Base-by-base conservation (phyloP, 2,329 filamentous ascomycete genomes). In the Aspergillus ochraceoroseus region DNA sequence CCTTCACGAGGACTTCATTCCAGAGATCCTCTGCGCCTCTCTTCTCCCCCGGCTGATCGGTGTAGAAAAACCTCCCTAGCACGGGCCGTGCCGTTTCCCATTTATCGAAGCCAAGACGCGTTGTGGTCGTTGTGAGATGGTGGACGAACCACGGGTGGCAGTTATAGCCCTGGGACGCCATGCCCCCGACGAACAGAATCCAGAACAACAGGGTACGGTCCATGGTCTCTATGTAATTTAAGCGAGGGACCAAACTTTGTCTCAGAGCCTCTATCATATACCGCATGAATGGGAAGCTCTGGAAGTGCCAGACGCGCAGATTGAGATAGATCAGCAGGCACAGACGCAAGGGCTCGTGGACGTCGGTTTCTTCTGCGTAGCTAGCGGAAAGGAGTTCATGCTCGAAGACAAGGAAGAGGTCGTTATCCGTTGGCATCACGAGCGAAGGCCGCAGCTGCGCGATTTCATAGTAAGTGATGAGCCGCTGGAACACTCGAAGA, bases 381-480 rank as follows among this genome's bases (percentile, higher is more conserved):
- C 20, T 17, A 5, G 14, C 27, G 4, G 32, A 35, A 7, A 35
- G 32, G 4, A 35, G 32, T 11, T 27, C 20, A 8, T 35, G 32
- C 22, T 35, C 32, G 32, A 35, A 15, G 13, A 35, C 40, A 2
- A 51, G 32, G 14, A 53, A 45, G 17, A 44, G 41, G 23, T 51
- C 48, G 29, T 53, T 51, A 18, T 51, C 50, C 14, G 47, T 48
- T n/a, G 48, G 43, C 32, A 46, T 46, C 14, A 48, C 28, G 18
- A 36, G 26, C 2, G 19, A 29, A 5, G 39, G 39, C 7, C 29
- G 11, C 2, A 29, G 7, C 15, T 35, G 32, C 5, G 39, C 39
- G 44, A 15, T 44, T 28, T 53, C 48, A 32, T 44, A 53, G 30
- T 51, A 46, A 5, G 40, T 23, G 3, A 46, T 37, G 5, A 53